Base-by-base conservation (phyloP, 2,329 filamentous ascomycete species). In the Pseudopyricularia cyperi region DNA sequence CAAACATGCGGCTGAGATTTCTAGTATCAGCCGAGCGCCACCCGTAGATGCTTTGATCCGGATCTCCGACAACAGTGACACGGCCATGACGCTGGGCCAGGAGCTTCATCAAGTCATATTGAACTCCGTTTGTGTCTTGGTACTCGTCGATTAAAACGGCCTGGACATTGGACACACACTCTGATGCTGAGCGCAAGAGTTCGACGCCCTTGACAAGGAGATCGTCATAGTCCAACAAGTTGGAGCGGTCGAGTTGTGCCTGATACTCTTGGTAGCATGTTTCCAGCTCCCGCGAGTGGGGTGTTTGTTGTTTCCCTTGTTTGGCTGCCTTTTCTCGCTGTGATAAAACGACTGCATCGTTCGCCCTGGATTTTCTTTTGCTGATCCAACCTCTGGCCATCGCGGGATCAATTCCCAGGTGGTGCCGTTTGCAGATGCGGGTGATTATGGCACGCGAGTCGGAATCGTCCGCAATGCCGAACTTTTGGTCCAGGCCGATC, bases 31-130 rank as follows among this genome's bases (percentile, higher is more conserved):
- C 91, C 7, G 89, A 90, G 19, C 91, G 83, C 75, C 94, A 98
- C 19, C 91, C 88, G 64, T 97, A 98, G 53, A 98, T 98, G 64
- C 90, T 96, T 66, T 98, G 91, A 64, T 98, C 93, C 0, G 93
- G 91, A 63, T 98, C 91, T 33, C 91, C 93, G 4, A 98, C 93
- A 54, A 96, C 87, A 1, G 91, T 97, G 58, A 97, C 91, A n/a
- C 82, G 77, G 52, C 80, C 77, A 44, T 77, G 75, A 22, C 74
- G 70, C 55, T 88, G 81, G 2, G 90, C 88, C 60, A 98, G 83
- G 1, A 95, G 75, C 56, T 79, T 84, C 89, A 96, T 96, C 42
- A 98, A 71, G 59, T 96, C 89, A 61, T 95, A 97, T 65, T 98
- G 91, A 4, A 96, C 83, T 19, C 88, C 79, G 63, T 97, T 98